A percentile compares a stretch with the other conserved stretches of the same genome.
These are phyloP conservation scores for Aureobasidium sp. DNA, from an alignment of 2,329 filamentous ascomycete species.

Conservation along the genomic window DNA sequence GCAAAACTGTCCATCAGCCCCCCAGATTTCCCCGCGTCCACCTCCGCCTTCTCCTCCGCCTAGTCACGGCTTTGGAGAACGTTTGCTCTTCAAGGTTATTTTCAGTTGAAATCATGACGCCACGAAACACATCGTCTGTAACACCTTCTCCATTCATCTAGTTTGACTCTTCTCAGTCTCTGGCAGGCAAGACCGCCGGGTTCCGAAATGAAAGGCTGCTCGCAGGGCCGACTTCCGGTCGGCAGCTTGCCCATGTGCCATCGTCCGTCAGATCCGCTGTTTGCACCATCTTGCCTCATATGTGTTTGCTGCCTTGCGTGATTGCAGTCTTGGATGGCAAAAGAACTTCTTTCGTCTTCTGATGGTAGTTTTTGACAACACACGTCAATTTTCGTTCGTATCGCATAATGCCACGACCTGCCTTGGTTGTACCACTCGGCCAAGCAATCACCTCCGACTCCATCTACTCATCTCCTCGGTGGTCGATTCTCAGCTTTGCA, in stretches of 20 bases:
- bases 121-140: slow-evolving; percentile 4
- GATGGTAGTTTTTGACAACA: neutral
- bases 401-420: slow-evolving; percentile 6
- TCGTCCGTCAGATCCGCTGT: neutral
- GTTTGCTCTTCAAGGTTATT: neutral
- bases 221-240: neutral
- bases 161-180: neutral
- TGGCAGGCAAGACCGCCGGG: neutral
- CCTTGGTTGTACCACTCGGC: slow-evolving; percentile 1
- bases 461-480: slow-evolving; percentile 8
- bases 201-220: neutral
- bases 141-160: slow-evolving; percentile 1
- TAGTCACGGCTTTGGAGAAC: slow-evolving; percentile 9
- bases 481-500: neutral
- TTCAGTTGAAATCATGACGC: slow-evolving; percentile 1
- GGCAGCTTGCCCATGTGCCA: slow-evolving; percentile 4
- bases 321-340: neutral
- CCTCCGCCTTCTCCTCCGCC: neutral
- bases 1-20: neutral
- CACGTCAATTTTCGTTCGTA: slow-evolving; percentile 5
- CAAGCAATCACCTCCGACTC: slow-evolving; percentile 1
- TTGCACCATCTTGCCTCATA: slow-evolving; percentile 6
- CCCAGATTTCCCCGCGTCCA: neutral
- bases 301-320: neutral
- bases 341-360: neutral